A percentile compares a stretch with the other conserved stretches of the same genome.
These are phyloP conservation scores for Imleria badia DNA, from an alignment of 768 basidiomycete species.

Conservation along the genomic window DNA sequence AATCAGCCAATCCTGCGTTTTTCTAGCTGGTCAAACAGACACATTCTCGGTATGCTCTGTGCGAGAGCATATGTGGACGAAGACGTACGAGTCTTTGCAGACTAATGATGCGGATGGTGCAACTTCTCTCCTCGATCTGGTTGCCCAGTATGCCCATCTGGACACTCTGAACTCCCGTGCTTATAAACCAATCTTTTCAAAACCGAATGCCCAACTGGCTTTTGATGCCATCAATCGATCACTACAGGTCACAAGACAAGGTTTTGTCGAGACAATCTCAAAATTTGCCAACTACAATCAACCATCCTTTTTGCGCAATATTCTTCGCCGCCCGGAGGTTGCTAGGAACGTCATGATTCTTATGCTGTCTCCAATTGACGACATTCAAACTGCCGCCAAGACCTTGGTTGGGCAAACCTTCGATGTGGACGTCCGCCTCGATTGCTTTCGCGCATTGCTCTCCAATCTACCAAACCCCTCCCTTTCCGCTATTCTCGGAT, in stretches of 20 bases:
- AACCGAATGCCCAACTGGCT: slow-evolving; percentile 31
- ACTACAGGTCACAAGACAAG: slow-evolving; percentile 54
- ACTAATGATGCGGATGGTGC: slow-evolving; percentile 59
- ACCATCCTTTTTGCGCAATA: slow-evolving; percentile 47
- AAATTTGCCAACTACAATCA: slow-evolving; percentile 63
- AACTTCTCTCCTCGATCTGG: slow-evolving; percentile 53
- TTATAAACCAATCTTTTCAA: slow-evolving; percentile 42
- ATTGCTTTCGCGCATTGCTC: slow-evolving; percentile 82
- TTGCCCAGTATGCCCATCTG: slow-evolving; percentile 64
- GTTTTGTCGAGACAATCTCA: slow-evolving; percentile 62
- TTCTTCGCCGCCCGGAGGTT: slow-evolving; percentile 57
- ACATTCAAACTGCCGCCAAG: slow-evolving; percentile 73
- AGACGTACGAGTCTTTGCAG: slow-evolving; percentile 58
- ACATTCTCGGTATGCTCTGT: slow-evolving; percentile 40
- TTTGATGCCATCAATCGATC: slow-evolving; percentile 63
- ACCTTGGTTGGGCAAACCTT: slow-evolving; percentile 82
- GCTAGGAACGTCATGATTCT: slow-evolving; percentile 62
- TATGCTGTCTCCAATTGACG: slow-evolving; percentile 80
- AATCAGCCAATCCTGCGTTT: slow-evolving; percentile 34
- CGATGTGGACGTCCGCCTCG: slow-evolving; percentile 84
- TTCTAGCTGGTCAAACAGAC: slow-evolving; percentile 30
- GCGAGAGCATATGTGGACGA: slow-evolving; percentile 66
- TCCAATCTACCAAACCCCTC: slow-evolving; percentile 62
- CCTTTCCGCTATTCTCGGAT: slow-evolving; percentile 68
- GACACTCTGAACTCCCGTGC: slow-evolving; percentile 56